phyloP scores from a whole-genome alignment of 1,139 yeast species.

The Pichia sp. region DNA sequence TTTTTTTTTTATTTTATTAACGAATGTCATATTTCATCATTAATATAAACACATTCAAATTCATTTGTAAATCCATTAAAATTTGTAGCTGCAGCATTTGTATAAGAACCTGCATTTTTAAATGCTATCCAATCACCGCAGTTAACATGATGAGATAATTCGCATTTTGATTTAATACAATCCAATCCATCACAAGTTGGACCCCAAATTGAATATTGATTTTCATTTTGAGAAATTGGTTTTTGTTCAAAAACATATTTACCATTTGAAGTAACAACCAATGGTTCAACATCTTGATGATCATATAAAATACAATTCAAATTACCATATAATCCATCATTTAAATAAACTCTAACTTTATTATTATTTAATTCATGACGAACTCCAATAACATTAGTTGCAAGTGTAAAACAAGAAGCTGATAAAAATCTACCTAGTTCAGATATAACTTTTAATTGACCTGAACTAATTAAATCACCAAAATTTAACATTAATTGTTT shows the following conservation, averaged over 20 bases:
- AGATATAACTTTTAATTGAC: slow-evolving; percentile 60
- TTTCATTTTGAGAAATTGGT: neutral
- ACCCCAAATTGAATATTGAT: slow-evolving; percentile 80
- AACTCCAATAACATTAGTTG: slow-evolving; percentile 78
- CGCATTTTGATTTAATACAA: slow-evolving; percentile 55
- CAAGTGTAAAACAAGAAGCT: slow-evolving; percentile 80
- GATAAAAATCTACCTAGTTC: slow-evolving; percentile 95
- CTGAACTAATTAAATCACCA: slow-evolving; percentile 34
- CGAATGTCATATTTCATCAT: slow-evolving; percentile 14
- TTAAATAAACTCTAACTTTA: slow-evolving; percentile 62
- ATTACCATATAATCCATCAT: slow-evolving; percentile 95
- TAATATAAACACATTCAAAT: slow-evolving; percentile 23
- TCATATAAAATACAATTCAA: slow-evolving; percentile 90
- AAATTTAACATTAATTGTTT: slow-evolving; percentile 52
- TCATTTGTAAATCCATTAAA: slow-evolving; percentile 71
- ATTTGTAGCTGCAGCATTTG: slow-evolving; percentile 80
- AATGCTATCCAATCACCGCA: slow-evolving; percentile 95
- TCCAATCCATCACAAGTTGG: slow-evolving; percentile 98
- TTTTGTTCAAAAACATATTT: slow-evolving; percentile 32
- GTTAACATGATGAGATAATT: slow-evolving; percentile 52
- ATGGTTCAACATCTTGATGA: slow-evolving; percentile 75
- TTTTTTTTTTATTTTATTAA: neutral
- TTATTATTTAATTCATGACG: slow-evolving; percentile 33
- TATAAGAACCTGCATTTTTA: slow-evolving; percentile 86
- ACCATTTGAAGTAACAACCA: slow-evolving; percentile 52